phyloP scores from a whole-genome alignment of 2,329 filamentous ascomycete genomes.

The Colletotrichum coccodes region DNA sequence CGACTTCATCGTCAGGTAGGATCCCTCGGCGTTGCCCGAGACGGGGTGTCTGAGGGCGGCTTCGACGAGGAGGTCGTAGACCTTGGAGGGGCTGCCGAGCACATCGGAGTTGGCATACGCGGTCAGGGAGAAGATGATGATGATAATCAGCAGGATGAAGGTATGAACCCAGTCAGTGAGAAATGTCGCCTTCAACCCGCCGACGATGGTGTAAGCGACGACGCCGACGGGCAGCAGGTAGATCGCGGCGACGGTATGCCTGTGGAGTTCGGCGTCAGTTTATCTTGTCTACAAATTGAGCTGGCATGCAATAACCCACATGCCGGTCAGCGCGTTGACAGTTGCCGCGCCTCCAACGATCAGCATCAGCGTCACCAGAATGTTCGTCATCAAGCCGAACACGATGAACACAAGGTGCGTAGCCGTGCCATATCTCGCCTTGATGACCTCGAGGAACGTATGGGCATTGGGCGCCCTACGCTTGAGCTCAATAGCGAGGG shows the following conservation, averaged over 20 bases:
- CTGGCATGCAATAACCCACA: conserved; percentile 14
- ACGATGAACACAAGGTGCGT: conserved; percentile 79
- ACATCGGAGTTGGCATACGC: conserved; percentile 64
- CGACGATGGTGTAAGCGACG: conserved; percentile 74
- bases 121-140: conserved; percentile 81
- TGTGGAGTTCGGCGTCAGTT: neutral
- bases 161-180: conserved; percentile 83
- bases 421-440: conserved; percentile 73
- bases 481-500: conserved; percentile 84
- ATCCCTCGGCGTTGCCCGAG: conserved; percentile 77
- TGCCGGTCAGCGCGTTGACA: conserved; percentile 53
- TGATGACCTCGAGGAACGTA: conserved; percentile 79
- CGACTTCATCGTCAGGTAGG: conserved; percentile 83
- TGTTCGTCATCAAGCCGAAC: conserved; percentile 82
- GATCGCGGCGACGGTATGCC: conserved; percentile 73
- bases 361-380: conserved; percentile 79
- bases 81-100: conserved; percentile 71
- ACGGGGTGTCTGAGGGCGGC: conserved; percentile 76
- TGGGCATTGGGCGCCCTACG: conserved; percentile 82
- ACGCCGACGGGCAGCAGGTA: conserved; percentile 85
- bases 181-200: conserved; percentile 82
- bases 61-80: conserved; percentile 77
- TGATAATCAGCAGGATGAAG: conserved; percentile 78
- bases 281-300: neutral
- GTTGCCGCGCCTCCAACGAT: conserved; percentile 85